Evolutionary conservation across 139 green algal genomes (phyloP), one percentile per base, ranked within the genome.

Genomic region (Chlorella ohadii): DNA sequence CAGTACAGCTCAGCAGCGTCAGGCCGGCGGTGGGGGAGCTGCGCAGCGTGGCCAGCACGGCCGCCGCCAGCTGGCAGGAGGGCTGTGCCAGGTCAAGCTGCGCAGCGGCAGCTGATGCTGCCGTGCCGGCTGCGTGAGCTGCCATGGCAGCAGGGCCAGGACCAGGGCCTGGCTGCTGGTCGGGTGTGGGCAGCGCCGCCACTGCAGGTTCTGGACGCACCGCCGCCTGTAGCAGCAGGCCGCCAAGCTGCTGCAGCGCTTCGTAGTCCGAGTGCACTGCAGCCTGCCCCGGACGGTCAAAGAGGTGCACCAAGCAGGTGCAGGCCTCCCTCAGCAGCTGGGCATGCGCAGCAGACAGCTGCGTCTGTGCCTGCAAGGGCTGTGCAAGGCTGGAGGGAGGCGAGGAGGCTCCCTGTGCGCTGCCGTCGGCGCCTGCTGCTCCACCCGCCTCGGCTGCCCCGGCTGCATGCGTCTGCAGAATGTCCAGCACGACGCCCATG

Each of bases 391-490:
- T 13, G 15, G 51, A 59, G 51, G 51, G 51, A 59, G 51, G 51
- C 51, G 68, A 66, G 27, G 25, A 31, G 59, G 25, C 13, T 19
- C n/a, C 44, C 23, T 2, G 16, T 23, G 16, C 27, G 39, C 9
- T 59, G 66, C 17, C 9, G 70, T 12, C 34, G 25, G 11, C 15
- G 44, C 47, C 55, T 61, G 70, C 39, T 34, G 38, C 51, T 13
- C 70, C 28, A 25, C 27, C 70, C 22, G 41, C 70, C 70, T 38
- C 70, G 23, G 70, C 39, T 33, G 39, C 39, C 27, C 51, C 51
- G 66, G 15, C 66, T 9, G 55, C 76, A 61, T 84, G 79, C 22
- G 79, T 34, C 27, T 71, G 64, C 68, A 85, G 80, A 4, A 85
- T 41, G 28, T 85, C 80, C 1, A 17, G 28, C 0, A 36, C 55